Base-by-base conservation (phyloP, 352 stramenopile species). In the Globisporangium perplexum region DNA sequence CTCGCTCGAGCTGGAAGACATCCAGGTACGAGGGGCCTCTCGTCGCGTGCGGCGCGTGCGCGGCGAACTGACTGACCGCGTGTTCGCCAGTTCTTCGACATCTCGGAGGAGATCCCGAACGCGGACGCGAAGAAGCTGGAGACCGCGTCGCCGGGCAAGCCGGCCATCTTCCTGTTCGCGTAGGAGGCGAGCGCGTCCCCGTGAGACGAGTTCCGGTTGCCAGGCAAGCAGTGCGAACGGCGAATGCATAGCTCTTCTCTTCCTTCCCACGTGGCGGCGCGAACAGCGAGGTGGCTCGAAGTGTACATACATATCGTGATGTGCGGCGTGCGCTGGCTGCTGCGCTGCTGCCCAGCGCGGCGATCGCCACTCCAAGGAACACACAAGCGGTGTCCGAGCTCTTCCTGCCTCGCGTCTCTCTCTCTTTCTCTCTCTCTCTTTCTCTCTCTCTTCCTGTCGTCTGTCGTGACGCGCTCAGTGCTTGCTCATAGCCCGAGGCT, bases 1-100 rank as follows among this genome's bases (percentile, higher is more conserved):
- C 26, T 91, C 80, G 66, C 78, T 98, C 17, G 87, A 97, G 54
- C 67, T 99, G 18, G 65, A 93, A 47, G 79, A 91, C 57, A 81
- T 96, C 50, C 66, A 80, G 61, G 74, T 83, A 72, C 30, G 68
- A 33, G n/a, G n/a, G n/a, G n/a, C n/a, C n/a, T n/a, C n/a, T n/a
- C n/a, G n/a, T n/a, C n/a, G n/a, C n/a, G n/a, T n/a, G n/a, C n/a
- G n/a, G n/a, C n/a, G n/a, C n/a, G n/a, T n/a, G n/a, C n/a, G n/a
- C n/a, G n/a, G n/a, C n/a, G n/a, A 12, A 22, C 17, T 23, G 31
- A 36, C 23, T 55, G 38, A 46, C 28, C 28, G 3, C 12, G 17
- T 47, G 14, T 38, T 5, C 36, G 7, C 30, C 62, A 88, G 64
- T 93, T 95, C 66, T 92, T 79, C 54, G 88, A 93, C 61, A 66